A percentile compares a stretch with the other conserved stretches of the same genome.
Conservation (phyloP, 345 rosid species). For the Psidium friedrichsthalianum region DNA sequence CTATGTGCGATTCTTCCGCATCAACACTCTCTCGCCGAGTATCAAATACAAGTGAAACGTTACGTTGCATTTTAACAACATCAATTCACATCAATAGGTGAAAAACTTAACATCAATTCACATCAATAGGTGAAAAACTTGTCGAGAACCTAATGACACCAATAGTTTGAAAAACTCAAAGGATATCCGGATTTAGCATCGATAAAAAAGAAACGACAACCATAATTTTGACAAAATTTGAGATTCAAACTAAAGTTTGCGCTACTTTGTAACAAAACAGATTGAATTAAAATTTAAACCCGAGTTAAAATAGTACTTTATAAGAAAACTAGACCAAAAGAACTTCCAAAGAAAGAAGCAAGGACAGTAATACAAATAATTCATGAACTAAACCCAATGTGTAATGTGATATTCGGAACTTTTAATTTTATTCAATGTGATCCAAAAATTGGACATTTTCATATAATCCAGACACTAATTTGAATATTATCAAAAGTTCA, state of each 20-base stretch:
- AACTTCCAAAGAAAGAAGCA: not conserved
- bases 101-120: not conserved
- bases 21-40: fast-evolving
- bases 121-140: not conserved
- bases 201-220: too few species aligned
- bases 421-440: too few species aligned
- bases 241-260: not conserved
- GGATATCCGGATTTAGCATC: not conserved
- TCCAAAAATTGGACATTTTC: too few species aligned
- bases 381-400: too few species aligned
- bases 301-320: not conserved
- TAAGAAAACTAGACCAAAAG: not conserved
- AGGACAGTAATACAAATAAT: too few species aligned
- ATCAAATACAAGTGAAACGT: not conserved
- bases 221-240: not conserved
- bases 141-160: too few species aligned
- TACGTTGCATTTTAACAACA: not conserved
- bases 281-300: not conserved
- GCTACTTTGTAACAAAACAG: not conserved
- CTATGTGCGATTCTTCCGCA: not conserved
- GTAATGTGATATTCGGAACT: too few species aligned
- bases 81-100: not conserved
- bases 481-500: too few species aligned
- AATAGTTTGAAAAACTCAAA: too few species aligned
- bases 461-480: too few species aligned